A percentile compares a stretch with the other conserved stretches of the same genome.
Conservation (phyloP, 441 rosid genomes). For the Aquilaria agallochum region DNA sequence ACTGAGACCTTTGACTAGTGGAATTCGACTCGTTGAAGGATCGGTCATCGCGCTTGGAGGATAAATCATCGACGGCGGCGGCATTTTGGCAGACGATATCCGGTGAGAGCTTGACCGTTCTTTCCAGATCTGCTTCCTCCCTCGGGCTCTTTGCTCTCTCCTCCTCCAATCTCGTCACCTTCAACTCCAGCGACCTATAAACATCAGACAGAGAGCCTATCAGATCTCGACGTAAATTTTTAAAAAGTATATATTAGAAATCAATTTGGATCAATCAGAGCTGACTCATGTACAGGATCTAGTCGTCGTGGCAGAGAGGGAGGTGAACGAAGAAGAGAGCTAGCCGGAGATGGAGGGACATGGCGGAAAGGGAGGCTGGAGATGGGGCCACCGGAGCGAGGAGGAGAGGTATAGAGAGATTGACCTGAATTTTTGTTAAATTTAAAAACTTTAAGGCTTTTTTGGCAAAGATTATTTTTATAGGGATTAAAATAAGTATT, state of each 20-base stretch:
- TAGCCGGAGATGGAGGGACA: no score
- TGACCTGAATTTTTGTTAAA: no score
- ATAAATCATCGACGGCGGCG: slow-evolving; percentile 24
- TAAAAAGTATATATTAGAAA: no score
- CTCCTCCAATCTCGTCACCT: slow-evolving; percentile 45
- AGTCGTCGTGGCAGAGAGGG: slow-evolving; percentile 21
- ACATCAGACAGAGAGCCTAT: slow-evolving; percentile 5
- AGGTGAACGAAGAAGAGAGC: no score
- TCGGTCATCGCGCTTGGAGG: slow-evolving; percentile 34
- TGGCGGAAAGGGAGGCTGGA: no score
- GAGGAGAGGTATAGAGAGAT: no score
- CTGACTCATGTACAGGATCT: slow-evolving; percentile 36
- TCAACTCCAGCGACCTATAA: slow-evolving; percentile 49
- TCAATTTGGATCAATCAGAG: no score
- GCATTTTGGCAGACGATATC: slow-evolving; percentile 13
- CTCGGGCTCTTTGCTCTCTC: slow-evolving; percentile 31
- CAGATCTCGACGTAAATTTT: slow-evolving; percentile 28
- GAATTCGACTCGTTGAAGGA: slow-evolving; percentile 52
- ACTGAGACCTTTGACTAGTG: slow-evolving; percentile 31
- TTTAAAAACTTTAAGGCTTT: no score
- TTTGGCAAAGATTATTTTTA: no score
- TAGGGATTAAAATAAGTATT: no score
- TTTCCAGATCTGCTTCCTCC: slow-evolving; percentile 35
- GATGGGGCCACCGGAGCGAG: no score
- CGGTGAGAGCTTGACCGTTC: slow-evolving; percentile 16